Conservation (phyloP, 2,329 filamentous ascomycete genomes). For the Trichoderma semiorbis region DNA sequence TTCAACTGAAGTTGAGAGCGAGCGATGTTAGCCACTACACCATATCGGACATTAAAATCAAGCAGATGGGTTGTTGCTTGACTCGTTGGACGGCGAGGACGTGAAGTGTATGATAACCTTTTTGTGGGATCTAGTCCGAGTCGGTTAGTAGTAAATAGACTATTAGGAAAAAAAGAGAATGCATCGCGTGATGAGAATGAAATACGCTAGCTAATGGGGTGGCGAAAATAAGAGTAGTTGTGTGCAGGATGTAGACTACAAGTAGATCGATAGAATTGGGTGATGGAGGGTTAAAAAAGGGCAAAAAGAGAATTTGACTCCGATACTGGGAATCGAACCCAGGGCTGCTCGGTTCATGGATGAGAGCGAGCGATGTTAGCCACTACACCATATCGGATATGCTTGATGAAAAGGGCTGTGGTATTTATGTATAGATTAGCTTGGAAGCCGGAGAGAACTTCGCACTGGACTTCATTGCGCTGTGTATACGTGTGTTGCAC, state of each 20-base stretch:
- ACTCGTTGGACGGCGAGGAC: neutral
- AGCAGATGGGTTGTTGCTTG: neutral
- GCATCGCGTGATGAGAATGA: neutral
- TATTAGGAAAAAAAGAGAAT: neutral
- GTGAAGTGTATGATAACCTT: neutral
- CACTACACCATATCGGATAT: constrained; percentile 36
- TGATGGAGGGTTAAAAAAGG: too few species aligned
- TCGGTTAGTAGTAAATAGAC: neutral
- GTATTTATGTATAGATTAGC: neutral
- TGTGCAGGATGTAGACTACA: too few species aligned
- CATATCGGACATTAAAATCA: constrained; percentile 29
- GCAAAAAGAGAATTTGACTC: neutral
- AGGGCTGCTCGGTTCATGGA: constrained; percentile 17
- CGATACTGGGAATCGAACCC: constrained; percentile 22
- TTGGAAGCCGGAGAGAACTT: neutral
- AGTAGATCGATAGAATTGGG: neutral
- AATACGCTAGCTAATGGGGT: too few species aligned
- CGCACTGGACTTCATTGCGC: too few species aligned
- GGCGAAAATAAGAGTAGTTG: neutral
- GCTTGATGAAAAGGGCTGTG: neutral
- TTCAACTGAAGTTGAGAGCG: constrained; percentile 29
- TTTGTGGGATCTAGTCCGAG: neutral
- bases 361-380: constrained; percentile 35
- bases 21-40: constrained; percentile 38
- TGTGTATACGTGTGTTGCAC: too few species aligned